Evolutionary conservation across 192 early-diverging fungal genomes (phyloP).

Genomic region (Neocallimastix lanati): DNA sequence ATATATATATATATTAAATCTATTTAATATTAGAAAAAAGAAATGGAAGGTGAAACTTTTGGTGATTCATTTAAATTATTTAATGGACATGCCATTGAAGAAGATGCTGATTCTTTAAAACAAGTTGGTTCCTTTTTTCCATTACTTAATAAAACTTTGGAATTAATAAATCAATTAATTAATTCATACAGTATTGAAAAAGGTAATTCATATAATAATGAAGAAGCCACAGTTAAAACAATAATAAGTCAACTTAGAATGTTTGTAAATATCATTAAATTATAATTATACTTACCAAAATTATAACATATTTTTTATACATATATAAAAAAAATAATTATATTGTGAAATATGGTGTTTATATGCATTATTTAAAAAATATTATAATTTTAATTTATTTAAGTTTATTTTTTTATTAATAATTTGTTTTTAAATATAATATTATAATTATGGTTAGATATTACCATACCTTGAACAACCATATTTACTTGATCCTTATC

Average conservation of each 20-base stretch:
- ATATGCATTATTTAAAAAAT: too few relatives aligned
- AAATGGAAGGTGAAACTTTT: background rate
- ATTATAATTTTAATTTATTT: too few relatives aligned
- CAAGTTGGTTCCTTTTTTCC: background rate
- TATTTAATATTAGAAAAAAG: too few relatives aligned
- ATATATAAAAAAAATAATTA: too few relatives aligned
- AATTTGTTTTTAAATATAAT: too few relatives aligned
- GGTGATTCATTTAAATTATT: background rate
- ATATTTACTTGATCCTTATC: conserved; percentile 51
- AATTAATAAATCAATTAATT: background rate
- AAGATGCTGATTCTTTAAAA: background rate
- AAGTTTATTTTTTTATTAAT: too few relatives aligned
- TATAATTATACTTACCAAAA: too few relatives aligned
- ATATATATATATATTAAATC: too few relatives aligned
- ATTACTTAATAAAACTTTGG: background rate
- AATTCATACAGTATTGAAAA: background rate
- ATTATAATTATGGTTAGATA: background rate
- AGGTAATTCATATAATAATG: background rate
- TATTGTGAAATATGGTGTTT: too few relatives aligned
- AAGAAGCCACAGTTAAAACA: background rate
- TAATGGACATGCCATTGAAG: background rate
- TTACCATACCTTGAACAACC: conserved; percentile 34
- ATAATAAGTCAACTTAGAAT: background rate
- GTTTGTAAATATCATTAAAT: background rate
- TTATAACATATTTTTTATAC: too few relatives aligned